Evolutionary conservation across 2,329 filamentous ascomycete species (phyloP), one percentile per base, ranked within the genome.

Genomic region (Aspergillus sp.): DNA sequence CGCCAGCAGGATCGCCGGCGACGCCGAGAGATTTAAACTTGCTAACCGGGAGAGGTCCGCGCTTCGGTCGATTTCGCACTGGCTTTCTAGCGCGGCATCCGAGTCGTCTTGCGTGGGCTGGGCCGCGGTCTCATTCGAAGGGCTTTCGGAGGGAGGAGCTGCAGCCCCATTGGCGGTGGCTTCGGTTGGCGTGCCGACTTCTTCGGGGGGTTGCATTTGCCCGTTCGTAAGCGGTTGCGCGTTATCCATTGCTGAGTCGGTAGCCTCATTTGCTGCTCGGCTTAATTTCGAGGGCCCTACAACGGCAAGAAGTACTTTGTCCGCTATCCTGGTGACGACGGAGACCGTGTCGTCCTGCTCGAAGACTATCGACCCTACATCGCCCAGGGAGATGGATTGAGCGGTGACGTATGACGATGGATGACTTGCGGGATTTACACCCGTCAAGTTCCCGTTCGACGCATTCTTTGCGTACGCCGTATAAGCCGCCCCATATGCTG

Each of bases 291-390:
- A 55, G 5, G 60, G 60, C 5, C 61, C 61, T 2, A 62, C 53
- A 3, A 57, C 59, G 4, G 60, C 61, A 12, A 64, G 49, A 12
- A 63, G 57, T 11, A 64, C 58, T 36, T 61, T 63, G 33, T 63
- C 60, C 17, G 59, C 60, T 31, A 64, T 56, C 13, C 49, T 52
- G 17, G 61, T 64, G 14, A 64, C 58, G 5, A 64, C 57, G 2
- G 60, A 59, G 14, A 63, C 59, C 5, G 51, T 49, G 31, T 60
- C 54, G 24, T 63, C 57, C 3, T 60, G 53, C 34, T 64, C 60
- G 24, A 64, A 63, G 27, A 63, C 57, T 26, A 64, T 64, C 3
- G 60, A 62, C 12, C 61, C 60, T n/a, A 63, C 60, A 31, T 63
- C 56, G 11, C 60, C 60, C 10, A 63, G 44, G 2, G 61, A 58